Base-by-base conservation (phyloP, 1,139 yeast species). In the Taiozyma sp. region DNA sequence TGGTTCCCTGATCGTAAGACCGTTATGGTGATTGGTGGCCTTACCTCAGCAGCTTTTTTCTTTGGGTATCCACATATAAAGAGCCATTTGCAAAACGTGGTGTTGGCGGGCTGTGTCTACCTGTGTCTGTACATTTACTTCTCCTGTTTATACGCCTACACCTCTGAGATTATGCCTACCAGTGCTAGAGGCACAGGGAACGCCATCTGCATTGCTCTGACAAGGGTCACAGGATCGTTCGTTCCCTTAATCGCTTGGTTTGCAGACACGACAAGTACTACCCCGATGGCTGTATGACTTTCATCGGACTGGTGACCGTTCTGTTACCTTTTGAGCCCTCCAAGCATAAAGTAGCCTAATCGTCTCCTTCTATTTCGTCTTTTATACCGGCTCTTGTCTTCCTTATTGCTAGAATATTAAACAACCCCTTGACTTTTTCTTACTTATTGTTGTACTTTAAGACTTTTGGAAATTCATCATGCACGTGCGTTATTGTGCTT, bases 61-160 rank as follows among this genome's bases (percentile, higher is more conserved):
- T 80, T 81, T 65, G 81, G 81, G 24, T 81, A 79, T 60, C 80
- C 87, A 4, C 72, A 78, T 2, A 80, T 80, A 34, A 71, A 75
- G 58, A 77, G 78, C 2, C 67, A 76, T 46, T 65, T 72, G n/a
- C 79, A 70, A 45, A 76, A 80, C 60, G 76, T 80, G 24, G 86
- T 80, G 1, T 74, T 81, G 52, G 71, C 78, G 29, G 73, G 83
- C 22, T 73, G 78, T 23, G 78, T 80, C 22, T 79, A 74, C 60
- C 70, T 80, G 50, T 70, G 76, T 50, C 66, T 79, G 55, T 77
- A 79, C 62, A 70, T 80, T 50, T 80, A 80, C 62, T 79, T 75
- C 58, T 79, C 76, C 4, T 70, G 72, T 47, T 63, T 79, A 36
- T 79, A 77, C 57, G 83, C 81, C 2, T 78, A 75, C 54, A 75